Conservation (phyloP, 2,329 filamentous ascomycete species). For the Kalaharituber pfeilii region DNA sequence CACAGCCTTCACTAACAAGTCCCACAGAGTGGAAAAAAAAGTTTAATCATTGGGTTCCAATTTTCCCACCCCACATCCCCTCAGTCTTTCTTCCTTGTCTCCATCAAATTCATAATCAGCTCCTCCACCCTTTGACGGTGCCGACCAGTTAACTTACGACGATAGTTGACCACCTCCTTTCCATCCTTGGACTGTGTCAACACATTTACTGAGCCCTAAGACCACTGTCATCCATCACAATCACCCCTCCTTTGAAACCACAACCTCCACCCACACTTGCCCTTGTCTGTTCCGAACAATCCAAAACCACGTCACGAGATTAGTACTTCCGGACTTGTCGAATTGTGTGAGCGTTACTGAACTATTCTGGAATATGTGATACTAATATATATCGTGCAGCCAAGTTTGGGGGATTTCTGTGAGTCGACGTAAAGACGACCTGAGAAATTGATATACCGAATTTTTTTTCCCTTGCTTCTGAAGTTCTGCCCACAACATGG, state of each 20-base stretch:
- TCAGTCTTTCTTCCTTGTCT: not conserved
- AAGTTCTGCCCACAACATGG: too few relatives aligned
- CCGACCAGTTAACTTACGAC: not conserved
- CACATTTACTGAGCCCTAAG: not conserved
- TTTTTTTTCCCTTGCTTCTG: too few relatives aligned
- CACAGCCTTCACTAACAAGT: not conserved
- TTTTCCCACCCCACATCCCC: not conserved
- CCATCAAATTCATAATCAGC: not conserved
- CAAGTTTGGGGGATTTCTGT: too few relatives aligned
- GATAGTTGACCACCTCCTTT: too few relatives aligned
- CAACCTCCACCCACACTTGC: not conserved
- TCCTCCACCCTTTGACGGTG: not conserved
- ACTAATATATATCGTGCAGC: too few relatives aligned
- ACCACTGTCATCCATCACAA: not conserved
- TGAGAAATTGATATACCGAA: too few relatives aligned
- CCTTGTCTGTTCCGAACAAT: not conserved
- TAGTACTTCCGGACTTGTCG: too few relatives aligned
- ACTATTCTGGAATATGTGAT: too few relatives aligned
- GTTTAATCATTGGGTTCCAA: not conserved
- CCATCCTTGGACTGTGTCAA: not conserved
- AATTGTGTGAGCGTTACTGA: too few relatives aligned
- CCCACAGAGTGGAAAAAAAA: not conserved
- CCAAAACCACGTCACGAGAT: not conserved
- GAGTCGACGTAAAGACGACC: too few relatives aligned
- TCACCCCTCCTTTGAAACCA: not conserved